Base-by-base conservation (phyloP, 2,329 filamentous ascomycete genomes). In the Epichloe brachyelytri region DNA sequence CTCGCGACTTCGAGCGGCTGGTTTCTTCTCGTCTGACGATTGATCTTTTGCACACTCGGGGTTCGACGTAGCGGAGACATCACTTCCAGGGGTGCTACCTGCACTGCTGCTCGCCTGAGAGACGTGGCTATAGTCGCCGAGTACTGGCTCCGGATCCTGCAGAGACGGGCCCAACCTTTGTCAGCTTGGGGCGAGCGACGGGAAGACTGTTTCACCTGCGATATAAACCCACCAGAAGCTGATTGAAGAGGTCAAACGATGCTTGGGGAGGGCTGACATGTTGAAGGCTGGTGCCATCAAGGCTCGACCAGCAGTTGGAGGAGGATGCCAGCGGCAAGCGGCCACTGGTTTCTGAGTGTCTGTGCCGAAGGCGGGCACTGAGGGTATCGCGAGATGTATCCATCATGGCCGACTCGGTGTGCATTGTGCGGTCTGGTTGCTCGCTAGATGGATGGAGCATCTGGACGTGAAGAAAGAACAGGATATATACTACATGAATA, bases 1-100 rank as follows among this genome's bases (percentile, higher is more conserved):
- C 56, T 75, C 72, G 0, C 73, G 68, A 58, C 73, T 75, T 51
- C 71, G 43, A n/a, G 37, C 17, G 15, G 50, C 19, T 12, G 22
- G 14, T 20, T 34, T 39, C 15, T 15, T 22, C 10, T 47, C 45
- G 22, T 19, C 33, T 15, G 22, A 41, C 12, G 5, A 30, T 19
- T 45, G 43, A 33, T 30, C 10, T 45, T 45, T 15, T 12, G 3
- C 12, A 10, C 34, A n/a, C 17, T 14, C 19, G 3, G 6, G 10
- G 10, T 14, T 41, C 8, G 44, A 30, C 47, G 15, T 19, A 7
- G 44, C 33, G 14, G 33, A 30, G 6, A 34, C n/a, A 30, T 50
- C 33, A 20, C 53, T 52, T 38, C 52, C 50, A 39, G 40, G 38
- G 15, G 50, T 51, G 50, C 54, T 54, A 3, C 33, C 47, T 3